Conservation (phyloP, 495 filamentous ascomycete species). For the Aspergillus nidulans region DNA sequence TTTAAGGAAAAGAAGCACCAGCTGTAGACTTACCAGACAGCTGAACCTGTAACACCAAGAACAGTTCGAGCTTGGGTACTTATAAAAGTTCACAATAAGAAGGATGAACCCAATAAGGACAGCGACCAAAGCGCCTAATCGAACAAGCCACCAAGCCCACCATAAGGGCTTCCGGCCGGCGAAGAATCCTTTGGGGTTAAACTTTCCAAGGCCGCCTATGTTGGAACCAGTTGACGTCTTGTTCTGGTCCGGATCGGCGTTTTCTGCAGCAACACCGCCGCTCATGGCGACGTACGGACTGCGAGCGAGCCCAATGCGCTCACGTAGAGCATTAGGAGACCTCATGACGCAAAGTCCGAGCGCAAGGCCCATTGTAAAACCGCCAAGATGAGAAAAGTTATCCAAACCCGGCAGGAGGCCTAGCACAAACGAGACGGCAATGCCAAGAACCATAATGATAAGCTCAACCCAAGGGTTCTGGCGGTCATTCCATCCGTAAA, state of each 20-base stretch:
- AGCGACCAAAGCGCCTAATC: slow-evolving; percentile 71
- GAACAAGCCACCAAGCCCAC: slow-evolving; percentile 96
- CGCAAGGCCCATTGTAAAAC: slow-evolving; percentile 87
- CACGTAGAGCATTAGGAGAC: slow-evolving; percentile 75
- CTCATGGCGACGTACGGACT: slow-evolving; percentile 65
- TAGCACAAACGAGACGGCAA: slow-evolving; percentile 84
- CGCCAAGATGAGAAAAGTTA: slow-evolving; percentile 96
- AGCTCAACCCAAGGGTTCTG: slow-evolving; percentile 72
- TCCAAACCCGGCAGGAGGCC: slow-evolving; percentile 90
- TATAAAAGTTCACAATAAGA: slow-evolving; percentile 86
- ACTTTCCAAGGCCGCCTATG: slow-evolving; percentile 15
- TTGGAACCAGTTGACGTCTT: slow-evolving; percentile 11
- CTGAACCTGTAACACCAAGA: slow-evolving; percentile 91
- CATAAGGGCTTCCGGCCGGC: slow-evolving; percentile 85
- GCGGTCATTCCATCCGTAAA: slow-evolving; percentile 85
- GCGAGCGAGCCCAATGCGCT: slow-evolving; percentile 61
- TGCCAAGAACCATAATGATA: slow-evolving; percentile 75
- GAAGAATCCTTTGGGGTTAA: slow-evolving; percentile 73
- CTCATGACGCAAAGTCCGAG: slow-evolving; percentile 82
- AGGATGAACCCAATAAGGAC: slow-evolving; percentile 79
- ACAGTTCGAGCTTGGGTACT: slow-evolving; percentile 63
- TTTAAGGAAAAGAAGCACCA: background rate
- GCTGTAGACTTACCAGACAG: slow-evolving; percentile 68
- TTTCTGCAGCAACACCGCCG: slow-evolving; percentile 40
- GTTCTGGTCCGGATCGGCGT: slow-evolving; percentile 32